A percentile compares a stretch with the other conserved stretches of the same genome.
Conservation (phyloP, 345 rosid genomes). For the Eucalyptus virginea region DNA sequence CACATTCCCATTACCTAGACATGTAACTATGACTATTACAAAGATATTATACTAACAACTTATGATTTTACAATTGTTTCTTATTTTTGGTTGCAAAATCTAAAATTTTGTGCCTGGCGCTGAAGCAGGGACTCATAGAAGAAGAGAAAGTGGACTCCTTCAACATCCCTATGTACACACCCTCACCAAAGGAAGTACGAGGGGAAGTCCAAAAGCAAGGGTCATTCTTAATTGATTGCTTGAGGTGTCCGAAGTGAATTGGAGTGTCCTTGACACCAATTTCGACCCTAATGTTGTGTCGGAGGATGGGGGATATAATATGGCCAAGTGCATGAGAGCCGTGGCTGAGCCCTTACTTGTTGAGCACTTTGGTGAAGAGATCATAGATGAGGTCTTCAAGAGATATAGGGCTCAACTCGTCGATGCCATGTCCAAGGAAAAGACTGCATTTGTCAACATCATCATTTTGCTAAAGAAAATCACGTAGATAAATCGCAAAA, state of each 20-base stretch:
- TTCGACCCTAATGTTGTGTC: not conserved
- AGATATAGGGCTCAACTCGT: not conserved
- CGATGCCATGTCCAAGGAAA: not conserved
- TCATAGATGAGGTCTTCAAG: constrained; percentile 10
- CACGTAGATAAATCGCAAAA: not conserved
- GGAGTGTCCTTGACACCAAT: constrained; percentile 1
- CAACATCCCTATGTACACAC: constrained; percentile 37
- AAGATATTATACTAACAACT: not conserved
- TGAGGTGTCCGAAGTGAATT: constrained; percentile 21
- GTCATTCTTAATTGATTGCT: constrained; percentile 13
- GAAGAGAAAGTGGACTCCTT: constrained; percentile 26
- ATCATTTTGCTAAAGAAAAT: not conserved
- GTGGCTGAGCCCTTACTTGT: constrained; percentile 45
- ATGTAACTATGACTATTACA: not conserved
- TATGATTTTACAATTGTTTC: not conserved
- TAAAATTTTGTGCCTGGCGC: not conserved
- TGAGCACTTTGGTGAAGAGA: constrained; percentile 27
- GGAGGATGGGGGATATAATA: constrained; percentile 12
- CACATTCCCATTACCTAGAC: not conserved
- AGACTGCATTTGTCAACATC: not conserved
- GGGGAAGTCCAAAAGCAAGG: constrained; percentile 21
- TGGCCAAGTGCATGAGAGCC: constrained; percentile 38
- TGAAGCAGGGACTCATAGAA: constrained; percentile 21
- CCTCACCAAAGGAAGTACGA: constrained; percentile 34
- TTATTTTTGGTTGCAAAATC: not conserved